Evolutionary conservation across 495 filamentous ascomycete genomes (phyloP).

Genomic region (Friedmanniomyces simplex): DNA sequence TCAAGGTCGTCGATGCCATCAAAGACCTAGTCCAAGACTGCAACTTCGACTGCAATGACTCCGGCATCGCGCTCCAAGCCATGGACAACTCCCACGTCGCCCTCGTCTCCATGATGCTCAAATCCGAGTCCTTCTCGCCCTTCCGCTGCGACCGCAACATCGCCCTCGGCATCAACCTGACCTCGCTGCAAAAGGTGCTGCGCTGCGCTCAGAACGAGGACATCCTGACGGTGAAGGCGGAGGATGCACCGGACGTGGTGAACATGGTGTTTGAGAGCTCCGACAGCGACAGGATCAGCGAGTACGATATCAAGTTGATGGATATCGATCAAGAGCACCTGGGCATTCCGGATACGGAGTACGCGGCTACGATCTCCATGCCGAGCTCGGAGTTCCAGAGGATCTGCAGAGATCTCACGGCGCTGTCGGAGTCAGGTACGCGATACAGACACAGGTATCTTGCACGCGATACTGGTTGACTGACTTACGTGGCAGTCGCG

Average conservation of each 20-base stretch:
- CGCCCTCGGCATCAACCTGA: constrained; percentile 92
- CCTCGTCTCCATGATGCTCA: constrained; percentile 96
- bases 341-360: constrained; percentile 97
- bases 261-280: constrained; percentile 93
- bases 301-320: constrained; percentile 99
- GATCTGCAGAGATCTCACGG: constrained; percentile 84
- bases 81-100: constrained; percentile 99
- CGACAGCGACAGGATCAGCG: constrained; percentile 81
- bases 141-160: constrained; percentile 99
- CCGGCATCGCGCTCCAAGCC: constrained; percentile 92
- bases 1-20: constrained; percentile 92
- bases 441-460: background rate
- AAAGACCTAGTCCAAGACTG: constrained; percentile 99
- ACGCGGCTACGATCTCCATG: constrained; percentile 84
- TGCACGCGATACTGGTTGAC: background rate
- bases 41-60: constrained; percentile 99
- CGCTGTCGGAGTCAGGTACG: constrained; percentile 85
- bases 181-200: constrained; percentile 93
- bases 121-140: constrained; percentile 87
- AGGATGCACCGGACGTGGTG: constrained; percentile 88
- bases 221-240: constrained; percentile 90
- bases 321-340: constrained; percentile 99
- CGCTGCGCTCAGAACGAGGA: constrained; percentile 91
- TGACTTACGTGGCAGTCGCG: constrained; percentile 47
- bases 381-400: constrained; percentile 84